Percentiles rank a stretch among this genome's conserved stretches.
phyloP scores from a whole-genome alignment of 208 protist species.

The Phytomonas francai region DNA sequence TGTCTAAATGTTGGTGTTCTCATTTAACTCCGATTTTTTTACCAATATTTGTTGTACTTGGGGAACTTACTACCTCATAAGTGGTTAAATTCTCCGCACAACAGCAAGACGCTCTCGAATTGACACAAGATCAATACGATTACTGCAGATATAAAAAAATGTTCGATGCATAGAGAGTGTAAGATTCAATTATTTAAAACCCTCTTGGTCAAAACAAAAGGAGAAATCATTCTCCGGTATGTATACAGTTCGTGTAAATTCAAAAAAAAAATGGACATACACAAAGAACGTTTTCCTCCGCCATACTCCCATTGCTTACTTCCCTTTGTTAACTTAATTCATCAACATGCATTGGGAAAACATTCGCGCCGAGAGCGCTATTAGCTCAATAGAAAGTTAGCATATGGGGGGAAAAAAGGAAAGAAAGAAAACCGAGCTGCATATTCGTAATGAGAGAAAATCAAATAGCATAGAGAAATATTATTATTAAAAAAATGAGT shows the following conservation, averaged over 20 bases:
- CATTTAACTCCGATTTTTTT: neutral
- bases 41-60: neutral
- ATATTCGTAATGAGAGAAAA: neutral
- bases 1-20: neutral
- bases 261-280: neutral
- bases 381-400: constrained; percentile 8
- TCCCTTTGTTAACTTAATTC: neutral
- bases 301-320: neutral
- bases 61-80: neutral
- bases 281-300: neutral
- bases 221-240: neutral
- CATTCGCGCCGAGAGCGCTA: neutral
- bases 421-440: constrained; percentile 10
- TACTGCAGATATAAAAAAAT: neutral
- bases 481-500: neutral
- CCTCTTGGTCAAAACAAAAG: neutral
- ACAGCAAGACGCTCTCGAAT: too few species aligned
- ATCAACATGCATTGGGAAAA: constrained; percentile 2
- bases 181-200: neutral
- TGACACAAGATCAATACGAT: neutral
- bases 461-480: neutral
- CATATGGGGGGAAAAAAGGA: neutral
- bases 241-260: neutral
- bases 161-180: neutral
- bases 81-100: too few species aligned